Base-by-base conservation (phyloP, 2,329 filamentous ascomycete genomes). In the Paraconiothyrium brasiliense region DNA sequence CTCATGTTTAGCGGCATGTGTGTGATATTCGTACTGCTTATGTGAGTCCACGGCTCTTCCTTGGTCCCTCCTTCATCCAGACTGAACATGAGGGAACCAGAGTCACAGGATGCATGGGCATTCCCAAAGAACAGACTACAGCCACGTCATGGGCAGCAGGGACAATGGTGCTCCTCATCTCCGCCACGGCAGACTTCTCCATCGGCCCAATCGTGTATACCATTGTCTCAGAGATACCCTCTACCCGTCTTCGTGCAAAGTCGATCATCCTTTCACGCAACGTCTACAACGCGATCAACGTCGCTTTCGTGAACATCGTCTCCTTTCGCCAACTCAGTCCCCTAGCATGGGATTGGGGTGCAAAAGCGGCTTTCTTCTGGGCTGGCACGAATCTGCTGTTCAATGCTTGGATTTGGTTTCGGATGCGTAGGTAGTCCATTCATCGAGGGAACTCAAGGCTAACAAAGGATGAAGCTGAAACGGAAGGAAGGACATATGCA, bases 341-440 rank as follows among this genome's bases (percentile, higher is more conserved):
- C 0, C 67, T 83, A 0, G 90, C 88, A 0, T 97, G 93, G 93
- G 82, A 94, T 75, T 96, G 92, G 92, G 84, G 87, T 58, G 94
- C 93, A 77, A 94, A 86, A 69, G 86, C 92, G 0, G 92, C 92
- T 22, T 95, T 96, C 80, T 94, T 95, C 82, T 92, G 92, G 90
- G 89, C 88, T 14, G 90, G 88, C 0, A 89, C 91, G 46, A 92
- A 90, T 75, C 90, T 92, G 78, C 76, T 89, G 43, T 93, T 90
- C 79, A 85, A 54, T 32, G n/a, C 93, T 9, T 95, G 93, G 81
- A 89, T 89, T 0, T 93, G 87, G 74, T 93, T 92, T 81, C 85
- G 90, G 4, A 82, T 94, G 0, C 93, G 52, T 55, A 46, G 46
- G 52, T 46, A 30, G 11, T 55, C 1, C 5, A 2, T 5, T 8